Evolutionary conservation across 805 yeast genomes (phyloP).

Genomic region (Geotrichum ghanense): DNA sequence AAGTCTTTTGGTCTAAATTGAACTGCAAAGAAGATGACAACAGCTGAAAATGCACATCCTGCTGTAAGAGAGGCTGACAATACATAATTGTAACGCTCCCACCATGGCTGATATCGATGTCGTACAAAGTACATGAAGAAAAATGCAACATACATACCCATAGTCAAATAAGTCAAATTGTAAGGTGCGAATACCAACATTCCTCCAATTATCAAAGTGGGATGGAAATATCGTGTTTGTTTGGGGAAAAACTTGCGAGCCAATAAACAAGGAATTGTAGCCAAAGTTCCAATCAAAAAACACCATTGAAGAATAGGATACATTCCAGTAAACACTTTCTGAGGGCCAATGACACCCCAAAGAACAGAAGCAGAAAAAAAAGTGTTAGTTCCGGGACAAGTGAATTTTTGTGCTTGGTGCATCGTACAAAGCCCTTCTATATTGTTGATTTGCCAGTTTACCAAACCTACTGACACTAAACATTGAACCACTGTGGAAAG

Average conservation of each 20-base stretch:
- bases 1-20: conserved; percentile 25
- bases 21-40: conserved; percentile 33
- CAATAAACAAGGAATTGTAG: conserved; percentile 19
- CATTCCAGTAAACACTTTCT: conserved; percentile 33
- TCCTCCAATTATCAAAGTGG: conserved; percentile 36
- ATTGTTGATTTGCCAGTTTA: conserved; percentile 25
- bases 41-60: conserved; percentile 38
- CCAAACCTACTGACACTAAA: conserved; percentile 21
- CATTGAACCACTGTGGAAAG: conserved; percentile 31
- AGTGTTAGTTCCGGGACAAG: conserved; percentile 29
- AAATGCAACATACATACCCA: conserved; percentile 31
- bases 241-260: conserved; percentile 12
- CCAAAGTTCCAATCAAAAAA: conserved; percentile 32
- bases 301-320: conserved; percentile 38
- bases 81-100: conserved; percentile 42
- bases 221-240: conserved; percentile 27
- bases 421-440: conserved; percentile 21
- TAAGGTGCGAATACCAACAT: conserved; percentile 32
- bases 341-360: conserved; percentile 38
- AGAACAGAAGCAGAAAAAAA: conserved; percentile 36
- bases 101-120: conserved; percentile 35
- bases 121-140: conserved; percentile 36
- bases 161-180: conserved; percentile 32
- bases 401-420: conserved; percentile 24
- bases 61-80: conserved; percentile 37